These are phyloP conservation scores for Stylosanthes scabra DNA, from an alignment of 331 rosid species.

Conservation along the genomic window DNA sequence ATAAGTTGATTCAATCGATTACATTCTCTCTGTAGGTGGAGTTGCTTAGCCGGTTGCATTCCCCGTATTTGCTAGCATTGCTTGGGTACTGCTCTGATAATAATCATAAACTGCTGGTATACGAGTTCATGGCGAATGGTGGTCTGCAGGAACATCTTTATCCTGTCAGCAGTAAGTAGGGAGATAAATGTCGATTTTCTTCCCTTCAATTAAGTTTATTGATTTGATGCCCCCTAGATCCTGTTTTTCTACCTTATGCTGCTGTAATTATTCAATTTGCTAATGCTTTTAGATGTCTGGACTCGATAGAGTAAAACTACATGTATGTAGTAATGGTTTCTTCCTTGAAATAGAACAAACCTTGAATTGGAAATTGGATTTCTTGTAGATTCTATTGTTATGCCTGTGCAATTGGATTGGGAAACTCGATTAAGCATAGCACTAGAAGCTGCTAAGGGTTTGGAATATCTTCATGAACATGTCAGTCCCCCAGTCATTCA, in stretches of 20 bases:
- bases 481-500: constrained; percentile 92
- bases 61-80: constrained; percentile 89
- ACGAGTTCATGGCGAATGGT: constrained; percentile 90
- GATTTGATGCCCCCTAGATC: too few relatives aligned
- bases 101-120: constrained; percentile 80
- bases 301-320: too few relatives aligned
- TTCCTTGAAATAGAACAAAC: too few relatives aligned
- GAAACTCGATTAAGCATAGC: constrained; percentile 85
- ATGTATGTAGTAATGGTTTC: too few relatives aligned
- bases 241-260: background rate
- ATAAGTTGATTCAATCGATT: constrained; percentile 30
- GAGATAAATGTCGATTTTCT: constrained; percentile 18
- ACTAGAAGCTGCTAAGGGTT: constrained; percentile 93
- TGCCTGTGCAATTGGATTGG: constrained; percentile 73
- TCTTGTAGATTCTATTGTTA: constrained; percentile 60
- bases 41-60: constrained; percentile 74
- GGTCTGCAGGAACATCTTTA: constrained; percentile 95
- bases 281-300: background rate
- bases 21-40: constrained; percentile 67
- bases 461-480: constrained; percentile 96
- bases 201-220: background rate
- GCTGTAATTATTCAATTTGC: background rate
- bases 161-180: constrained; percentile 70
- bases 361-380: background rate
- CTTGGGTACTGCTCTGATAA: constrained; percentile 84